A percentile compares a stretch with the other conserved stretches of the same genome.
phyloP scores from a whole-genome alignment of 441 rosid genomes.

The Geranium incanum region DNA sequence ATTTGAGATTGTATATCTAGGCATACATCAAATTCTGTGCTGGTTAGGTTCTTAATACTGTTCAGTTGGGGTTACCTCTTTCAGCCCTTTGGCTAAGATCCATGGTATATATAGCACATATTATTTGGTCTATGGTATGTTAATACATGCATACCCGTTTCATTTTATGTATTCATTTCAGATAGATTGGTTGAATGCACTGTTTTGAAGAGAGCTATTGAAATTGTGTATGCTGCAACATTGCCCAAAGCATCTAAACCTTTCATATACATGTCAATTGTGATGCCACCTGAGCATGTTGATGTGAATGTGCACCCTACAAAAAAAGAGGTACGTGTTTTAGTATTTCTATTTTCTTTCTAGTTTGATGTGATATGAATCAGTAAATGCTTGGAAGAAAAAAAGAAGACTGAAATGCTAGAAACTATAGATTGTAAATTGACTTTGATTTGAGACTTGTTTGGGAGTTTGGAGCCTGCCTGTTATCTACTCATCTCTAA shows the following conservation, averaged over 20 bases:
- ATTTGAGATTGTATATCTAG: not conserved
- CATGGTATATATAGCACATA: not conserved
- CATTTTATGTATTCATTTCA: conserved; percentile 26
- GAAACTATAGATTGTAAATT: not conserved
- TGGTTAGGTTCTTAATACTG: not conserved
- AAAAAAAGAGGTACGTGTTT: conserved; percentile 65
- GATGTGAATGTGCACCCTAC: conserved; percentile 96
- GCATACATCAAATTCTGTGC: not conserved
- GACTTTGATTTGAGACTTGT: not conserved
- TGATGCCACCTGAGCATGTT: conserved; percentile 80
- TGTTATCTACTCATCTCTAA: not conserved
- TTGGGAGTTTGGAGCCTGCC: conserved; percentile 1
- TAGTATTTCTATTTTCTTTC: not conserved
- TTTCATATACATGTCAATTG: conserved; percentile 79
- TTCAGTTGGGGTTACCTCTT: not conserved
- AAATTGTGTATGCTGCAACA: conserved; percentile 86
- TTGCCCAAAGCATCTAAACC: conserved; percentile 93
- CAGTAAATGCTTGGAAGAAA: not conserved
- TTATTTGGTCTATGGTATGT: not conserved
- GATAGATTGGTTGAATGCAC: conserved; percentile 92
- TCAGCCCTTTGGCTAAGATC: conserved; percentile 3
- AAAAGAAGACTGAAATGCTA: not conserved
- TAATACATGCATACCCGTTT: not conserved
- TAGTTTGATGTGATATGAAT: not conserved
- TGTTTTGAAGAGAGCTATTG: conserved; percentile 82